A percentile compares a stretch with the other conserved stretches of the same genome.
Evolutionary conservation across 768 basidiomycete genomes (phyloP).

Genomic region (Russula earlei): DNA sequence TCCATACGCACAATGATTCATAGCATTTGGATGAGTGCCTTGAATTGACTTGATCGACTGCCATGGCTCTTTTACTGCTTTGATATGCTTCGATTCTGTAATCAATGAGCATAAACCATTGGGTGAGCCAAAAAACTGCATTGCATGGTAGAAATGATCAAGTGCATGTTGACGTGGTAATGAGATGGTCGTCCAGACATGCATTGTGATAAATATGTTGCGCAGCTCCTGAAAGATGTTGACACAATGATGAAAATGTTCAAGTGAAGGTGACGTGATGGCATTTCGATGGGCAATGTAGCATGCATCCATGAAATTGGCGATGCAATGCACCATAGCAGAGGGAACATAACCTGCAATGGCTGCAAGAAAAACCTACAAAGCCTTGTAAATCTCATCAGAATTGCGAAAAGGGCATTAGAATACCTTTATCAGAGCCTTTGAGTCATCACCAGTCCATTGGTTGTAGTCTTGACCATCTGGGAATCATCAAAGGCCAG

Average conservation of each 20-base stretch:
- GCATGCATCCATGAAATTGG: slow-evolving; percentile 12
- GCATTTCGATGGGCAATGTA: slow-evolving; percentile 9
- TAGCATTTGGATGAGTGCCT: slow-evolving; percentile 19
- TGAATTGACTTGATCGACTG: slow-evolving; percentile 14
- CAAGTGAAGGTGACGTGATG: neutral
- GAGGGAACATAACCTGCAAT: neutral
- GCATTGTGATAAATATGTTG: neutral
- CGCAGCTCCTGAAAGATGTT: neutral
- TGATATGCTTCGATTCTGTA: slow-evolving; percentile 7
- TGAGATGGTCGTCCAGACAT: neutral
- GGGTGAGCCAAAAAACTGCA: slow-evolving; percentile 13
- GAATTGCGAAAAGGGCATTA: too few relatives aligned
- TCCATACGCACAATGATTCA: slow-evolving; percentile 1
- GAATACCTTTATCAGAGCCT: neutral
- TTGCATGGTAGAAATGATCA: neutral
- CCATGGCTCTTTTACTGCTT: slow-evolving; percentile 21
- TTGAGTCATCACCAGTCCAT: neutral
- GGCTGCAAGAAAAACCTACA: neutral
- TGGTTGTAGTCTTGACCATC: neutral
- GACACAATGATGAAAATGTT: neutral
- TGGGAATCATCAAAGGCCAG: neutral
- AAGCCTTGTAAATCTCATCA: too few relatives aligned
- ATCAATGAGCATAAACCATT: slow-evolving; percentile 21
- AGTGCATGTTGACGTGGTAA: neutral
- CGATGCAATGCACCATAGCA: neutral